A percentile compares a stretch with the other conserved stretches of the same genome.
phyloP scores from a whole-genome alignment of 192 early-diverging fungal genomes.

The Jimgerdemannia lactiflua region DNA sequence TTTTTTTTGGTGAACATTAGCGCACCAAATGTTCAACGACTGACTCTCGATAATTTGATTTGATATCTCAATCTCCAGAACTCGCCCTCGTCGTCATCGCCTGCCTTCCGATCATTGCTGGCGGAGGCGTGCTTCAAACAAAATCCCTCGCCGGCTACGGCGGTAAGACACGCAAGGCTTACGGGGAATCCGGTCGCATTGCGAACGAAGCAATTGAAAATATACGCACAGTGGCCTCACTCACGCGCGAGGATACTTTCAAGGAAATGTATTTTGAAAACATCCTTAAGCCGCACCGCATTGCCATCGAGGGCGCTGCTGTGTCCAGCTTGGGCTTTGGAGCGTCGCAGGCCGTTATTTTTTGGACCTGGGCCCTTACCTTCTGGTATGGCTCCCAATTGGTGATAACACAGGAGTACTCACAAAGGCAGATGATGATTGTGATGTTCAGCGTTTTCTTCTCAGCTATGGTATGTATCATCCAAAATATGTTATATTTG shows the following conservation, averaged over 20 bases:
- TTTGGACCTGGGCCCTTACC: too few species aligned
- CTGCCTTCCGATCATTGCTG: conserved; percentile 55
- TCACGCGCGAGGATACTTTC: conserved; percentile 75
- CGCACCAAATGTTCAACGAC: too few species aligned
- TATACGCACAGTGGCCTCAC: conserved; percentile 82
- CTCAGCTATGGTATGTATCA: too few species aligned
- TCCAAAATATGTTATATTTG: too few species aligned
- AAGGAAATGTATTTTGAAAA: conserved; percentile 57
- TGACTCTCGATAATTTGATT: too few species aligned
- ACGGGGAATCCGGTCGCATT: conserved; percentile 76
- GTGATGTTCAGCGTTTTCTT: too few species aligned
- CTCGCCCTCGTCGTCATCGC: conserved; percentile 75
- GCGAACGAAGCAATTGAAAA: conserved; percentile 82
- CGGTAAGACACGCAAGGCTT: conserved; percentile 63
- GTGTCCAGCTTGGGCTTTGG: conserved; percentile 70
- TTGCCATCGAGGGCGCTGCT: conserved; percentile 61
- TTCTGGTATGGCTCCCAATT: too few species aligned
- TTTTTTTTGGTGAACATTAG: too few species aligned
- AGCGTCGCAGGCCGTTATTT: conserved; percentile 68
- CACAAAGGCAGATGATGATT: too few species aligned
- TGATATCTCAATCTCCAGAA: conserved; percentile 68
- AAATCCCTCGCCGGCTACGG: conserved; percentile 56
- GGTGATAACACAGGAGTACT: too few species aligned
- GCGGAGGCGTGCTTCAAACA: conserved; percentile 50
- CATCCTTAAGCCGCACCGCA: conserved; percentile 64